Evolutionary conservation across 2,329 filamentous ascomycete species (phyloP), one percentile per base, ranked within the genome.

Genomic region (Chaetomiaceae sp.): DNA sequence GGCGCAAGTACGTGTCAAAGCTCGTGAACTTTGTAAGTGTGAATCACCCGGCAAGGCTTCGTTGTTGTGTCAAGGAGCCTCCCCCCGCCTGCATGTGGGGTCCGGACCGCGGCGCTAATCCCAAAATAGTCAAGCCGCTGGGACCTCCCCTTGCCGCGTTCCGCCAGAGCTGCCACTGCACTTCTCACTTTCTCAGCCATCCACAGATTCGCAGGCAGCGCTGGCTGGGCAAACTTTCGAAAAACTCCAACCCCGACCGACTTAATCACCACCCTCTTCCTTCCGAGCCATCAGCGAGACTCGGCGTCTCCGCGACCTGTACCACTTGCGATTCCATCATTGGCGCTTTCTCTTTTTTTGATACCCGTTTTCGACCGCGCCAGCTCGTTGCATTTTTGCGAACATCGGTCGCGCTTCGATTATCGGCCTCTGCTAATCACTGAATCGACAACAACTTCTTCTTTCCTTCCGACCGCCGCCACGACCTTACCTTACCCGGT

Each of bases 351-450:
- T 32, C 27, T 30, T 42, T 46, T 57, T 47, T 51, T 55, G 56
- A 54, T 56, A 58, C 56, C 57, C 57, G 23, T n/a, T 29, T n/a
- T 53, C 45, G 33, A 37, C 48, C 47, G 52, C 49, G 47, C 55
- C 46, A 30, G 40, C 47, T 54, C 37, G 36, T 29, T 48, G 32
- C 41, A 20, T 11, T 30, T 44, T 46, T 40, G 33, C 52, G 20
- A 49, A 21, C 40, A 30, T 18, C 37, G 48, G 43, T 44, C 48
- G 57, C 49, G 49, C 50, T 52, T 51, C 27, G 14, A 51, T 48
- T 49, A 38, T 41, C 41, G 34, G 41, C 34, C 42, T 38, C 43
- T 43, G 45, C 48, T 48, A 21, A 41, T 50, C 20, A 38, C 48
- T 16, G 20, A 40, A 21, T 42, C 48, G 37, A 51, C 41, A 32